These are phyloP conservation scores for Lojkania enalia DNA, from an alignment of 2,329 filamentous ascomycete genomes.

Conservation along the genomic window DNA sequence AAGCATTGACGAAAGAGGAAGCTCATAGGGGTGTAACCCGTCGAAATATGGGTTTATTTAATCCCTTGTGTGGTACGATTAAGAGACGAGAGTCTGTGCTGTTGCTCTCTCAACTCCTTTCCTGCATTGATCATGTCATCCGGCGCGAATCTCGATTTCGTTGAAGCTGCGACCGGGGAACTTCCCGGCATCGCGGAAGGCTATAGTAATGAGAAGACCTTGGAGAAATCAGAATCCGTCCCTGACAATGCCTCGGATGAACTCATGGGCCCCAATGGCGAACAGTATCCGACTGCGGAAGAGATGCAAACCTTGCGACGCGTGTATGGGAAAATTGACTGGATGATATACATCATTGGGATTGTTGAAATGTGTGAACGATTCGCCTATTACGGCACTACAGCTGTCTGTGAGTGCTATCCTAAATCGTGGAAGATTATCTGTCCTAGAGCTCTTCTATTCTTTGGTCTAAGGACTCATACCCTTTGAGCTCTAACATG, in stretches of 20 bases:
- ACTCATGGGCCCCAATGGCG: slow-evolving; percentile 26
- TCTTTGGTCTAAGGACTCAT: background rate
- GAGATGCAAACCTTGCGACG: slow-evolving; percentile 34
- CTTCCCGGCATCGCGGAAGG: background rate
- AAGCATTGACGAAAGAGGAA: too few species aligned
- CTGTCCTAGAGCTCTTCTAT: too few species aligned
- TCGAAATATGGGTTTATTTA: too few species aligned
- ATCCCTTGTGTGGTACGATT: too few species aligned
- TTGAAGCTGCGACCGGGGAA: background rate
- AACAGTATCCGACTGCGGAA: slow-evolving; percentile 32
- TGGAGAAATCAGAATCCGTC: background rate
- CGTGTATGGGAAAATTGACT: slow-evolving; percentile 35
- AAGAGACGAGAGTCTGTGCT: background rate
- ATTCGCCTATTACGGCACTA: slow-evolving; percentile 38
- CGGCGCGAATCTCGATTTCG: background rate
- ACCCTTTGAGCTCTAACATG: background rate
- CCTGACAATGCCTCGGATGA: background rate
- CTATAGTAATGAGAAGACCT: background rate
- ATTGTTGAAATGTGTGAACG: slow-evolving; percentile 37
- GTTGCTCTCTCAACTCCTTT: background rate
- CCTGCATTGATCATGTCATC: background rate
- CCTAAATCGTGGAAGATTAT: background rate
- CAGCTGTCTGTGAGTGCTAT: slow-evolving; percentile 25
- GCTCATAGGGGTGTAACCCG: too few species aligned
- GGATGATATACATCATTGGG: slow-evolving; percentile 35